Evolutionary conservation across 352 stramenopile species (phyloP).

Genomic region (Pythium rishiriense): DNA sequence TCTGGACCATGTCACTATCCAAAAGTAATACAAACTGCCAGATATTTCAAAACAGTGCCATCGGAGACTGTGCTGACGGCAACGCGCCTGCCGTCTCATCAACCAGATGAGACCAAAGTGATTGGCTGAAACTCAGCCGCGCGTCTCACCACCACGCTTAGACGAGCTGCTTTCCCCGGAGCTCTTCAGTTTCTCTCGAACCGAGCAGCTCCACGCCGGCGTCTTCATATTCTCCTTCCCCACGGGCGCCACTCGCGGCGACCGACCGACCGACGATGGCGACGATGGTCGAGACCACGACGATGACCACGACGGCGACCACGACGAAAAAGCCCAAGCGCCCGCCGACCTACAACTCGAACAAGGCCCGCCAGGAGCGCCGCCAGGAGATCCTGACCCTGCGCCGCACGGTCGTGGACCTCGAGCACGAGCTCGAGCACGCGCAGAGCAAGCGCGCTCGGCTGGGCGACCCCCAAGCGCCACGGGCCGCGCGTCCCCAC

Average conservation of each 20-base stretch:
- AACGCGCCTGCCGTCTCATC: conserved; percentile 4
- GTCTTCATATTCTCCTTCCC: not conserved
- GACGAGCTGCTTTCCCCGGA: too few species aligned
- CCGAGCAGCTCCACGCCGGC: too few species aligned
- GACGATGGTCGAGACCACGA: not conserved
- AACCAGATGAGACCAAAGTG: conserved; percentile 5
- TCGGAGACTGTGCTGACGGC: not conserved
- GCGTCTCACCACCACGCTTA: conserved; percentile 16
- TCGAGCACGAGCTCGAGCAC: conserved; percentile 24
- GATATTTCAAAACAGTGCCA: not conserved
- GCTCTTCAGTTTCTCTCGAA: not conserved
- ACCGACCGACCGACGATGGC: not conserved
- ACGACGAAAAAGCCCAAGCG: conserved; percentile 22
- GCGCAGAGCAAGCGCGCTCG: conserved; percentile 12
- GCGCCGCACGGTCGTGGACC: conserved; percentile 24
- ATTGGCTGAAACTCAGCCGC: conserved; percentile 19
- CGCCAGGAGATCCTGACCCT: conserved; percentile 28
- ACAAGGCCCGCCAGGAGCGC: conserved; percentile 29
- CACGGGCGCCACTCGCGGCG: not conserved
- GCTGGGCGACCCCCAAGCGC: not conserved
- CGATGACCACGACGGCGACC: not conserved
- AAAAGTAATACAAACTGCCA: not conserved
- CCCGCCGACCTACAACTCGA: conserved; percentile 30
- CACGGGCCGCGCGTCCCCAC: not conserved
- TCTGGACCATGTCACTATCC: not conserved